Evolutionary conservation across 1,139 yeast species (phyloP).

Genomic region (Zhuliangozyma blackwelliae): DNA sequence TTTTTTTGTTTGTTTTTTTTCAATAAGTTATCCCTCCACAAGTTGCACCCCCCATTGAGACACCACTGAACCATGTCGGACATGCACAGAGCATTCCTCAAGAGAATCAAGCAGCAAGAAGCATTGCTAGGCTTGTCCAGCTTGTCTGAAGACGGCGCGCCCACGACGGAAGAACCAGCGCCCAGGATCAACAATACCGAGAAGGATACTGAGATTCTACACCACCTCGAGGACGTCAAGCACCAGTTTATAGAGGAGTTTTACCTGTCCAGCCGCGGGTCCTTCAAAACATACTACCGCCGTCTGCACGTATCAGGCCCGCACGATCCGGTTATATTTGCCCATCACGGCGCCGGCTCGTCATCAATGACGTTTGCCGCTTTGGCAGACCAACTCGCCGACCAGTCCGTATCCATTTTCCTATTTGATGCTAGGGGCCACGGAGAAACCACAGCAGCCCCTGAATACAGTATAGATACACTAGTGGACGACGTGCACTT

Average conservation of each 20-base stretch:
- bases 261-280: conserved; percentile 3
- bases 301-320: conserved; percentile 38
- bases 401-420: conserved; percentile 47
- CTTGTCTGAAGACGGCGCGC: conserved; percentile 22
- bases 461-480: conserved; percentile 46
- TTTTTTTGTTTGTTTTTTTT: background rate
- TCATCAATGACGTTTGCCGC: conserved; percentile 73
- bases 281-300: conserved; percentile 57
- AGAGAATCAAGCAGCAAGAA: conserved; percentile 36
- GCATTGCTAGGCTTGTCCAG: conserved; percentile 30
- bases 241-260: conserved; percentile 15
- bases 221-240: conserved; percentile 10
- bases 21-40: too few species aligned
- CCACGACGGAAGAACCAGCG: background rate
- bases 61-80: conserved; percentile 31
- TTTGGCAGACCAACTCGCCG: conserved; percentile 32
- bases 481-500: conserved; percentile 55
- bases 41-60: background rate
- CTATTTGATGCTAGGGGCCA: conserved; percentile 84
- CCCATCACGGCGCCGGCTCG: conserved; percentile 96
- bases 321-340: conserved; percentile 56
- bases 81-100: conserved; percentile 38
- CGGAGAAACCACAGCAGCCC: conserved; percentile 38
- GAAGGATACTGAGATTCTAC: conserved; percentile 4
- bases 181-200: background rate